phyloP scores from a whole-genome alignment of 1,284 basidiomycete species.

The Phlebopus sp. region DNA sequence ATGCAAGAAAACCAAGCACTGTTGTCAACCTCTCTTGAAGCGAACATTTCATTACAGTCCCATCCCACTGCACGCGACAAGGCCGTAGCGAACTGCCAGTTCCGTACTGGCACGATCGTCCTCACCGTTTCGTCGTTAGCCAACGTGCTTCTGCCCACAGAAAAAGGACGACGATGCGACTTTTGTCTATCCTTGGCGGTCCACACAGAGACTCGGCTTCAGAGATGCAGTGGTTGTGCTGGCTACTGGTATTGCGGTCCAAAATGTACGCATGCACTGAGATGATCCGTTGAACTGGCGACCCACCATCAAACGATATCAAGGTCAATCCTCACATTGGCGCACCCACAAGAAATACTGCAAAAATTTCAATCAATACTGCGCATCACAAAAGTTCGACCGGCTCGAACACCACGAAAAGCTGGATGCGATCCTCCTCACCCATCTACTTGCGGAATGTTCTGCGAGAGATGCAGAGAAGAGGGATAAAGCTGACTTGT shows the following conservation, averaged over 20 bases:
- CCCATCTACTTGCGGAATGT: constrained; percentile 53
- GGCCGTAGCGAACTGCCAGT: constrained; percentile 38
- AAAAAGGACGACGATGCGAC: constrained; percentile 67
- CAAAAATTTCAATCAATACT: constrained; percentile 48
- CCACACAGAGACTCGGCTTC: constrained; percentile 23
- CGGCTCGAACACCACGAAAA: constrained; percentile 49
- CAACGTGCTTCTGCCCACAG: constrained; percentile 47
- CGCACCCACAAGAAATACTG: constrained; percentile 59
- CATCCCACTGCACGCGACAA: constrained; percentile 50
- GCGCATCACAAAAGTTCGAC: constrained; percentile 44
- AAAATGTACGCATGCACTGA: constrained; percentile 45
- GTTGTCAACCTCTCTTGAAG: constrained; percentile 11
- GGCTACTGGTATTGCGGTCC: constrained; percentile 69
- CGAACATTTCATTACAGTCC: constrained; percentile 33
- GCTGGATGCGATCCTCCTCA: constrained; percentile 60
- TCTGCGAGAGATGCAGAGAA: constrained; percentile 17
- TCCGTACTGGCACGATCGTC: constrained; percentile 46
- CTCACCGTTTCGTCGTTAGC: constrained; percentile 44
- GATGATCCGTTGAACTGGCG: constrained; percentile 6
- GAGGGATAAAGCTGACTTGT: constrained; percentile 28
- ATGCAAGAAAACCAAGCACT: constrained; percentile 2
- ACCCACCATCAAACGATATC: constrained; percentile 12
- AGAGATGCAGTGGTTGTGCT: constrained; percentile 59
- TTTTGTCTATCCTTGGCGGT: constrained; percentile 43
- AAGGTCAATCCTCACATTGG: constrained; percentile 71